Base-by-base conservation (phyloP, 1,284 basidiomycete genomes). In the Baeospora myosura region DNA sequence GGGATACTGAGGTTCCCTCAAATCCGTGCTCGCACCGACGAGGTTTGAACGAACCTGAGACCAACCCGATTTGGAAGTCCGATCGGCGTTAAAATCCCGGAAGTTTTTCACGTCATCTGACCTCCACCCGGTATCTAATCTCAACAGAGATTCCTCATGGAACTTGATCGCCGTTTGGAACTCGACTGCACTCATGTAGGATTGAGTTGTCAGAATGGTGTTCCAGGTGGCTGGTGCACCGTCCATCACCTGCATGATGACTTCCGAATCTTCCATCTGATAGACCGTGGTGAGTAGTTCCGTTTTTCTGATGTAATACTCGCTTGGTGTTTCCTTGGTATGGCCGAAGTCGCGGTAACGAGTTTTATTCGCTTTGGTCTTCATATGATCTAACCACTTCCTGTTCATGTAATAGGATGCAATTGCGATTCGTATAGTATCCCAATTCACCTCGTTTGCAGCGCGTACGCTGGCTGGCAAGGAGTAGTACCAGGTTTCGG, bases 401-500 rank as follows among this genome's bases (percentile, higher is more conserved):
- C 51, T 44, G 40, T 62, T 62, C 59, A 62, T 58, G 38, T 50
- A 63, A 40, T 57, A 63, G 0, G 32, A 39, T 1, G 40, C 24
- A 10, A 64, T 57, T 1, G 44, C 50, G 0, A 47, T 24, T 4
- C 50, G 39, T 16, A 64, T 26, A 3, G 54, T 50, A 17, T 48
- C 47, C 60, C 60, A 63, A 38, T 58, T 45, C 7, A 22, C 0
- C 24, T 60, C 56, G 34, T 46, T 45, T 1, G 30, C 21, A 6
- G 16, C 16, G 17, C 28, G 5, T 49, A 42, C 37, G 5, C 32
- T 0, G 16, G 42, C 16, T 3, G 42, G 41, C 7, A 50, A 18
- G 10, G 52, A 51, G 39, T 49, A 62, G 38, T 60, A 62, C 60
- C 60, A 63, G 0, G 17, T 40, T 34, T 60, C 56, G 11, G 55